Conservation (phyloP, 768 basidiomycete species). For the Saitozyma sp. region DNA sequence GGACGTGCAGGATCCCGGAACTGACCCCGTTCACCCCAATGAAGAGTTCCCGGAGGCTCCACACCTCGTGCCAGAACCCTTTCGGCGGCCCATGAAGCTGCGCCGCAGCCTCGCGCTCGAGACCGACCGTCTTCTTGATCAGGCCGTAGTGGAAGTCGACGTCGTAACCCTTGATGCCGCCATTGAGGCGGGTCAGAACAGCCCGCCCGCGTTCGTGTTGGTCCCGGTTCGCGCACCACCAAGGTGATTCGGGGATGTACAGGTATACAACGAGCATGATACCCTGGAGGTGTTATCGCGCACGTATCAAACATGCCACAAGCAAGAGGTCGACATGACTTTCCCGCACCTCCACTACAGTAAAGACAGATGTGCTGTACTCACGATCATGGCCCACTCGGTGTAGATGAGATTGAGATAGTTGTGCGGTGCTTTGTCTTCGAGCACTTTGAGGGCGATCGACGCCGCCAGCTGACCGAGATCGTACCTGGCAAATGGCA, state of each 20-base stretch:
- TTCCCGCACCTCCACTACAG: not conserved
- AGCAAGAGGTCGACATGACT: too few relatives aligned
- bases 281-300: constrained; percentile 8
- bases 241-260: constrained; percentile 22
- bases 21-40: constrained; percentile 34
- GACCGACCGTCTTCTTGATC: constrained; percentile 28
- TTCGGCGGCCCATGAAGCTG: constrained; percentile 15
- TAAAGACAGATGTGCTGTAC: not conserved
- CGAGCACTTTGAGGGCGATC: constrained; percentile 27
- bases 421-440: constrained; percentile 24
- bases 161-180: constrained; percentile 35
- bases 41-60: constrained; percentile 31
- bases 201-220: constrained; percentile 26
- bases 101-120: constrained; percentile 14
- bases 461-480: constrained; percentile 35
- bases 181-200: constrained; percentile 26
- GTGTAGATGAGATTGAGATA: constrained; percentile 35
- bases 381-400: constrained; percentile 29
- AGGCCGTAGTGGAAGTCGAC: constrained; percentile 40
- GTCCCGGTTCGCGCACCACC: constrained; percentile 30
- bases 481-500: constrained; percentile 9
- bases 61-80: constrained; percentile 21
- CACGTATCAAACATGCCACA: too few relatives aligned
- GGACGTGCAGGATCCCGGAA: not conserved
- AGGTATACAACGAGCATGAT: constrained; percentile 18